Evolutionary conservation across 441 rosid genomes (phyloP).

Genomic region (Metrosideros polymorpha): DNA sequence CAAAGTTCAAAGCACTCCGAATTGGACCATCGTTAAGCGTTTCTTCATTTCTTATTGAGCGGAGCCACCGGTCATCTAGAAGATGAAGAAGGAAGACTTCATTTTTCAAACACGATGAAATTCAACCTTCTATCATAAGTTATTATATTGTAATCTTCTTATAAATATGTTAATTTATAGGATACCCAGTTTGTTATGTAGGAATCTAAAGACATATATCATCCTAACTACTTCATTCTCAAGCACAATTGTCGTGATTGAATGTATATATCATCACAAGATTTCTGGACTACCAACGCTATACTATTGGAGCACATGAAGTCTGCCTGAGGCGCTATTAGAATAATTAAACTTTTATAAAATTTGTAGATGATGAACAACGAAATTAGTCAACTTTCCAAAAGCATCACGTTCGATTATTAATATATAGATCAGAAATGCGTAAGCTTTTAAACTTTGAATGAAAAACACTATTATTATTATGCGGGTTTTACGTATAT

Average conservation of each 20-base stretch:
- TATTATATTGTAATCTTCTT: background rate
- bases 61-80: background rate
- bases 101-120: background rate
- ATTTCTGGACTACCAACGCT: background rate
- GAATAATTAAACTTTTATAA: background rate
- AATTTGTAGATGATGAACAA: too few relatives aligned
- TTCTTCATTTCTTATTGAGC: background rate
- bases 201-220: background rate
- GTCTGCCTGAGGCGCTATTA: background rate
- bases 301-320: background rate
- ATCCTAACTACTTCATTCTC: background rate
- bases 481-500: background rate
- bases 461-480: background rate
- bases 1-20: background rate
- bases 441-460: background rate
- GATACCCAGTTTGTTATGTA: background rate
- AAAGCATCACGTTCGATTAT: background rate
- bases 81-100: background rate
- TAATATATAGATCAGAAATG: background rate
- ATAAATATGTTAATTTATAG: background rate
- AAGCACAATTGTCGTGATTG: background rate
- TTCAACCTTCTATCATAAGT: background rate
- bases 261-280: too few relatives aligned
- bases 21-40: background rate
- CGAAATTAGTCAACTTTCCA: background rate